Percentiles rank a stretch among this genome's conserved stretches.
Evolutionary conservation across 2,329 filamentous ascomycete species (phyloP).

Genomic region (Magnaporthales sp.): DNA sequence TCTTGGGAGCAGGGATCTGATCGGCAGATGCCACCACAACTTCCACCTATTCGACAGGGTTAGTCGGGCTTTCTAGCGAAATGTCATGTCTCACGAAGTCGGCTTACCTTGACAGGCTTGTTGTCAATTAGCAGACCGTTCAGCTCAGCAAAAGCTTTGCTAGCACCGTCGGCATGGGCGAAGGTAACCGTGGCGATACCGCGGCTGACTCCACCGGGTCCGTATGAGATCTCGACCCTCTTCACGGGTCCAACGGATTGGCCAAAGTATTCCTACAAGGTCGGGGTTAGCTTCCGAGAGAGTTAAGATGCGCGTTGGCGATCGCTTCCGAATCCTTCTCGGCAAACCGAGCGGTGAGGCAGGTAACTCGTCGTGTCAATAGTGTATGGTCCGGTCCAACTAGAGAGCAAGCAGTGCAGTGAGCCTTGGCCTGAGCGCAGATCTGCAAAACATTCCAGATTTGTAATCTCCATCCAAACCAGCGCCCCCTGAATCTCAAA

Average conservation of each 20-base stretch:
- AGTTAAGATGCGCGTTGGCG: neutral
- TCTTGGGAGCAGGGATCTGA: constrained; percentile 56
- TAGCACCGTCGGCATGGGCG: constrained; percentile 68
- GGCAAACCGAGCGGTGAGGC: neutral
- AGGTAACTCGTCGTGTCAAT: neutral
- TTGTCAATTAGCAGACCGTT: constrained; percentile 89
- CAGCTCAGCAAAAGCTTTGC: constrained; percentile 72
- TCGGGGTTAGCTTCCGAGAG: constrained; percentile 5
- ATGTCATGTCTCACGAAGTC: neutral
- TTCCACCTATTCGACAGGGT: constrained; percentile 57
- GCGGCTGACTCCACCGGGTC: constrained; percentile 82
- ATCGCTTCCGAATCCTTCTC: constrained; percentile 1
- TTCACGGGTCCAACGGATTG: constrained; percentile 85
- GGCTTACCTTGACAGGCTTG: constrained; percentile 73
- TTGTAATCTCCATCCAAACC: neutral
- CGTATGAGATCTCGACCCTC: constrained; percentile 85
- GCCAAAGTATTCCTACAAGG: constrained; percentile 78
- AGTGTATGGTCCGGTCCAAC: neutral
- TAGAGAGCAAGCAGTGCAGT: constrained; percentile 6
- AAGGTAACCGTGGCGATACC: constrained; percentile 90
- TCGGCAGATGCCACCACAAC: constrained; percentile 74
- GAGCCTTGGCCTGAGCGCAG: neutral
- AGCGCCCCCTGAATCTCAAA: neutral
- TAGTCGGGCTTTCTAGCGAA: neutral
- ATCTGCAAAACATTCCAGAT: neutral